These are phyloP conservation scores for Calonectria pseudoreteaudii DNA, from an alignment of 2,329 filamentous ascomycete genomes.

Conservation along the genomic window DNA sequence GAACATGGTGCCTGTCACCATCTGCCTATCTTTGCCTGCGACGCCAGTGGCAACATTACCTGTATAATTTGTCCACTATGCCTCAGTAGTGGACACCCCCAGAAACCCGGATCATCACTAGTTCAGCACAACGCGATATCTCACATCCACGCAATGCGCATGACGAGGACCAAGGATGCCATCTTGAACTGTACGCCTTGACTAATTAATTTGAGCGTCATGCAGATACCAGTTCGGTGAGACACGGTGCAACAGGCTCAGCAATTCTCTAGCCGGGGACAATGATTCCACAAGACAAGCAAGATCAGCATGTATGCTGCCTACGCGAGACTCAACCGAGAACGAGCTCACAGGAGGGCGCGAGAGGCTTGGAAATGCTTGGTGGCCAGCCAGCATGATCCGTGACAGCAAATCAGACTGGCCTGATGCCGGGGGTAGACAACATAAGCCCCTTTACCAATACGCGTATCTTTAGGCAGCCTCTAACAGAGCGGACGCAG, in stretches of 20 bases:
- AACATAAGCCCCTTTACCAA: neutral
- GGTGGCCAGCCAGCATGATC: neutral
- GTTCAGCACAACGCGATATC: neutral
- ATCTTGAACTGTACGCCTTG: neutral
- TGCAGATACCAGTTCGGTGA: neutral
- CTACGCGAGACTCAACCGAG: neutral
- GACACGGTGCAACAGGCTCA: neutral
- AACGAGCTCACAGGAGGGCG: neutral
- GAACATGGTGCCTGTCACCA: neutral
- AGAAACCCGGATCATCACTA: neutral
- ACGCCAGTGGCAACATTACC: neutral
- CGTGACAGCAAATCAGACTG: neutral
- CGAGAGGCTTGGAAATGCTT: neutral
- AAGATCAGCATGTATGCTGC: neutral
- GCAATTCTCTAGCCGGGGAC: neutral
- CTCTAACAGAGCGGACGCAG: neutral
- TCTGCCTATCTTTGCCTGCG: neutral
- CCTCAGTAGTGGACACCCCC: neutral
- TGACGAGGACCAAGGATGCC: neutral
- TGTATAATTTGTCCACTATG: neutral
- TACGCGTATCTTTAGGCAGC: neutral
- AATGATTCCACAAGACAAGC: neutral
- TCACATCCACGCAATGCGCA: neutral
- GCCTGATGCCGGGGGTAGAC: neutral
- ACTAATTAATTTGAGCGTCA: neutral